Percentiles rank a stretch among this genome's conserved stretches.
Conservation (phyloP, 2,329 filamentous ascomycete genomes). For the Aspergillus sp. region DNA sequence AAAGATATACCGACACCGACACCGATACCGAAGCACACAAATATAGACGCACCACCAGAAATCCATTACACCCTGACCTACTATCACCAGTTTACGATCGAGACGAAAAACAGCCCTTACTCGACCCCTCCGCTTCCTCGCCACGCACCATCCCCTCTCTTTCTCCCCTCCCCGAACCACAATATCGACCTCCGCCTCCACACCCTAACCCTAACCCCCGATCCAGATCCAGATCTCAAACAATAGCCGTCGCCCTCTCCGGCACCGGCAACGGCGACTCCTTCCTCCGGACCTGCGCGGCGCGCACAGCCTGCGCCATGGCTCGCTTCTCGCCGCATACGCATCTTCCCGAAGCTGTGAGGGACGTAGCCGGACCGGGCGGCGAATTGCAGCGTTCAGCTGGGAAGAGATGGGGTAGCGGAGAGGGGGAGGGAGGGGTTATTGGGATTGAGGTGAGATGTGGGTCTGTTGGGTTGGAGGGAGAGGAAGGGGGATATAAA, state of each 20-base stretch:
- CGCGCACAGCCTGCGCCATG: conserved; percentile 70
- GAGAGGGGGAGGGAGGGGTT: conserved; percentile 81
- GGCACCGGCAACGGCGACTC: conserved; percentile 88
- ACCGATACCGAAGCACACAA: no score
- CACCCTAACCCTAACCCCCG: no score
- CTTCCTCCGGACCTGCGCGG: conserved; percentile 71
- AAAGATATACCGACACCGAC: neutral
- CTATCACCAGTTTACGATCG: no score
- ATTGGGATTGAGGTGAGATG: conserved; percentile 63
- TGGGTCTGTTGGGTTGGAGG: conserved; percentile 27
- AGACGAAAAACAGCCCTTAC: no score
- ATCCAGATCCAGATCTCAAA: neutral
- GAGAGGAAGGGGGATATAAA: conserved; percentile 12
- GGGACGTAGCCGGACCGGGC: conserved; percentile 64
- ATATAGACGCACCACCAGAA: no score
- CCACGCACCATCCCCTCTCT: neutral
- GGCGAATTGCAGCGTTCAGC: conserved; percentile 76
- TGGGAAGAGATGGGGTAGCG: conserved; percentile 70
- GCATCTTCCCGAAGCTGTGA: conserved; percentile 59
- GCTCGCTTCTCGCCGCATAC: conserved; percentile 58
- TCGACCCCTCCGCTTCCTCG: no score
- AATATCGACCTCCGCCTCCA: no score
- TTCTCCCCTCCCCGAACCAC: no score
- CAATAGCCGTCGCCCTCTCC: conserved; percentile 59
- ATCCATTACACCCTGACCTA: neutral